phyloP scores from a whole-genome alignment of 371 early-diverging fungal species.

The Cokeromyces recurvatus region DNA sequence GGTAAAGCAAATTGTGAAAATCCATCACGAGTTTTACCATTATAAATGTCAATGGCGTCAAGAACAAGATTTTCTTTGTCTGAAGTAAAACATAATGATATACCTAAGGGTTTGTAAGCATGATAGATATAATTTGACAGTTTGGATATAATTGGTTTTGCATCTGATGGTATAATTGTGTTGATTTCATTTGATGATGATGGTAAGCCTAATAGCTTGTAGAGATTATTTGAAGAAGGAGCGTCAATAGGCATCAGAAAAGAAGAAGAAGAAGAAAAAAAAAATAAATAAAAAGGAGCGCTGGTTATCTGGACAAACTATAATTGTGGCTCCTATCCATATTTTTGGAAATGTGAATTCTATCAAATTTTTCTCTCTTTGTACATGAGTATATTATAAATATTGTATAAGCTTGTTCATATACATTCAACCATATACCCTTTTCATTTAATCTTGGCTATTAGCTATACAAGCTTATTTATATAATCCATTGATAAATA shows the following conservation, averaged over 20 bases:
- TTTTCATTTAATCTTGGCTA: too few relatives aligned
- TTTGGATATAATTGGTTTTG: constrained; percentile 9
- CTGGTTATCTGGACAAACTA: too few relatives aligned
- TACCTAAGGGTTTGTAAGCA: constrained; percentile 33
- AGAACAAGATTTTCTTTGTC: constrained; percentile 7
- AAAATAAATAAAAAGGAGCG: too few relatives aligned
- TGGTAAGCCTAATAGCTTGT: constrained; percentile 11
- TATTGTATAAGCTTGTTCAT: too few relatives aligned
- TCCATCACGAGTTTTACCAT: constrained; percentile 37
- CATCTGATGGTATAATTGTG: constrained; percentile 2
- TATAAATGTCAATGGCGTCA: constrained; percentile 42
- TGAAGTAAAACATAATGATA: constrained; percentile 36
- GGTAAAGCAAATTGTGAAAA: constrained; percentile 20
- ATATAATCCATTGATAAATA: too few relatives aligned
- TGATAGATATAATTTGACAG: constrained; percentile 29
- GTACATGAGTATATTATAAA: too few relatives aligned
- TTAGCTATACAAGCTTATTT: too few relatives aligned
- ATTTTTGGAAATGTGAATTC: too few relatives aligned
- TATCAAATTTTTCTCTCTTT: too few relatives aligned
- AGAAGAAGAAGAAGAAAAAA: too few relatives aligned
- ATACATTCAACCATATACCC: too few relatives aligned
- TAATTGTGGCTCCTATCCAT: too few relatives aligned
- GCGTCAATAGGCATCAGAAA: not conserved
- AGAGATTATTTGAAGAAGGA: constrained; percentile 3
- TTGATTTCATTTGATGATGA: not conserved